These are phyloP conservation scores for Trypanosoma brucei DNA, from an alignment of 208 protist genomes.

Conservation along the genomic window DNA sequence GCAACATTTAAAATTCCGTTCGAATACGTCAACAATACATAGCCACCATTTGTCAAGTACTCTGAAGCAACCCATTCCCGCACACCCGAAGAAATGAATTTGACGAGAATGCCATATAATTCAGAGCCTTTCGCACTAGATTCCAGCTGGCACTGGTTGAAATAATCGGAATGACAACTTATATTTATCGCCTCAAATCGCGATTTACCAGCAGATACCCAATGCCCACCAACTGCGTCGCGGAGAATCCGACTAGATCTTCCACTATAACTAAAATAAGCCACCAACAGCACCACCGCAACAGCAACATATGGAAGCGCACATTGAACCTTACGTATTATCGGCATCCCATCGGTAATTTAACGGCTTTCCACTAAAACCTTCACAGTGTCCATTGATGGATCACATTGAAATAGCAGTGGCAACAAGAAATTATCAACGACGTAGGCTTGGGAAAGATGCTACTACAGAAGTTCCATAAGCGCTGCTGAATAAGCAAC, in stretches of 20 bases:
- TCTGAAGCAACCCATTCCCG: neutral
- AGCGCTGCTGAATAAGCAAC: too few relatives aligned
- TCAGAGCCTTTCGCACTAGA: neutral
- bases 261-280: constrained; percentile 19
- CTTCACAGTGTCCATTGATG: neutral
- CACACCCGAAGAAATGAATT: neutral
- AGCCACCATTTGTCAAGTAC: neutral
- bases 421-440: too few relatives aligned
- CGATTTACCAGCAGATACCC: constrained; percentile 3
- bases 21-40: neutral
- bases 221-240: constrained; percentile 11
- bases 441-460: too few relatives aligned
- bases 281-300: constrained; percentile 10
- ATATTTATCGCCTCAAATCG: constrained; percentile 9
- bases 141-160: neutral
- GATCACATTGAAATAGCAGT: too few relatives aligned
- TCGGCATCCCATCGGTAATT: neutral
- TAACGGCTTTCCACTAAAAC: neutral
- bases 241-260: constrained; percentile 4
- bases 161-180: constrained; percentile 5
- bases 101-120: neutral
- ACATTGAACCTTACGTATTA: neutral
- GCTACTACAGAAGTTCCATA: too few relatives aligned
- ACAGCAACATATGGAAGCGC: constrained; percentile 9
- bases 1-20: neutral